Evolutionary conservation across 495 filamentous ascomycete species (phyloP).

Genomic region (Pseudomonodictys pantanalensis): DNA sequence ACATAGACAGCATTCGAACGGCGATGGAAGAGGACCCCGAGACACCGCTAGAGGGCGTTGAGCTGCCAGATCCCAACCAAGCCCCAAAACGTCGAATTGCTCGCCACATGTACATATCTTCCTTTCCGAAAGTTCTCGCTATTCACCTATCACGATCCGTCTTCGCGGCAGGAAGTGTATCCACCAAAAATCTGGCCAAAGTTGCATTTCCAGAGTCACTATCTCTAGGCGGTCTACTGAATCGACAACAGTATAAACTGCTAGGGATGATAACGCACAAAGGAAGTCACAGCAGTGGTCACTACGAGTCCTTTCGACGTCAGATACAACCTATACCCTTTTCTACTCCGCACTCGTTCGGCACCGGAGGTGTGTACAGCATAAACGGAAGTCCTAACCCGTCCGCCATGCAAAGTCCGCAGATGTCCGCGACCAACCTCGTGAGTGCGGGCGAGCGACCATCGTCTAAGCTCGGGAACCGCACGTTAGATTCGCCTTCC

Average conservation of each 20-base stretch:
- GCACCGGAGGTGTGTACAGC: slow-evolving; percentile 66
- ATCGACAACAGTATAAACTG: slow-evolving; percentile 76
- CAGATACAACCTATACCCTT: slow-evolving; percentile 68
- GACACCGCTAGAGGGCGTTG: slow-evolving; percentile 63
- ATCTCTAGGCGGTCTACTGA: slow-evolving; percentile 73
- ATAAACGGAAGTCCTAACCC: slow-evolving; percentile 50
- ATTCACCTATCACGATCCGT: slow-evolving; percentile 81
- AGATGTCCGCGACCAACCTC: slow-evolving; percentile 30
- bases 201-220: slow-evolving; percentile 85
- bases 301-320: slow-evolving; percentile 96
- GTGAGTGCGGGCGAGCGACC: slow-evolving; percentile 5
- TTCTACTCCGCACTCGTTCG: slow-evolving; percentile 76
- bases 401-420: slow-evolving; percentile 42
- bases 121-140: slow-evolving; percentile 82
- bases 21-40: slow-evolving; percentile 79
- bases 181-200: slow-evolving; percentile 90
- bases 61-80: slow-evolving; percentile 66
- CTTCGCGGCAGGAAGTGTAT: slow-evolving; percentile 50
- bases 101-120: slow-evolving; percentile 77
- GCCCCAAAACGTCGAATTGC: slow-evolving; percentile 82
- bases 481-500: slow-evolving; percentile 42
- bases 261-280: slow-evolving; percentile 90
- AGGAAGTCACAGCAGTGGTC: slow-evolving; percentile 90
- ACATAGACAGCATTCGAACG: slow-evolving; percentile 54
- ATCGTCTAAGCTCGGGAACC: slow-evolving; percentile 9